phyloP scores from a whole-genome alignment of 2,329 filamentous ascomycete genomes.

The Metarhizium humberi region DNA sequence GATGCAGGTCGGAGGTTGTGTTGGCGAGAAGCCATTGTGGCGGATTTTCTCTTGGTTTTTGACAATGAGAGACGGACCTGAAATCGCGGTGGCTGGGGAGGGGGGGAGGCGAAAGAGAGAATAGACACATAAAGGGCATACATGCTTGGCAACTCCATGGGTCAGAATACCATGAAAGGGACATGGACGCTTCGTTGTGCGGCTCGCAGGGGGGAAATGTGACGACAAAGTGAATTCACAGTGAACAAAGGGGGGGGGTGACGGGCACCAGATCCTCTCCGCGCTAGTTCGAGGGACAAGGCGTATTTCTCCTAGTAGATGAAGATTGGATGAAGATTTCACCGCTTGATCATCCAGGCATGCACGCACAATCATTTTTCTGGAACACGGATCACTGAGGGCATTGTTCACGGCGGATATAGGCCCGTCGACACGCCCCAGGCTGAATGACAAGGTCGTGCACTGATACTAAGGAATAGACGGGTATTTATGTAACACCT shows the following conservation, averaged over 20 bases:
- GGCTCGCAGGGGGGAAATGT: neutral
- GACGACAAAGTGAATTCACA: neutral
- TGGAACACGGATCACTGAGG: too few species aligned
- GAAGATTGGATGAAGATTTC: neutral
- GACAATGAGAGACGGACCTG: neutral
- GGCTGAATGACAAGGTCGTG: too few species aligned
- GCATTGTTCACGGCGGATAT: too few species aligned
- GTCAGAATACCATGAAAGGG: neutral
- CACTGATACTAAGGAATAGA: too few species aligned
- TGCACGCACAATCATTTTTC: too few species aligned
- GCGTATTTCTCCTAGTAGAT: neutral
- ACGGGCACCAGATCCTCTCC: neutral
- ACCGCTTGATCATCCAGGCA: too few species aligned
- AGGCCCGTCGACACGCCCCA: too few species aligned
- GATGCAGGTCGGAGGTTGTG: slow-evolving; percentile 3
- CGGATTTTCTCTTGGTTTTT: neutral
- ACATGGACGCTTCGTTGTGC: neutral
- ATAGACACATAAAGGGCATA: neutral
- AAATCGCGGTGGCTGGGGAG: neutral
- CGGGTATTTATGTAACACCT: too few species aligned
- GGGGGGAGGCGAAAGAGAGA: neutral
- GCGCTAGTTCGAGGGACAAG: too few species aligned
- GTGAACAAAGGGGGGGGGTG: neutral
- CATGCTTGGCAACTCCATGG: neutral
- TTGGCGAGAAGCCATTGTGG: neutral